Base-by-base conservation (phyloP, 495 filamentous ascomycete species). In the Lophiotrema nucula region DNA sequence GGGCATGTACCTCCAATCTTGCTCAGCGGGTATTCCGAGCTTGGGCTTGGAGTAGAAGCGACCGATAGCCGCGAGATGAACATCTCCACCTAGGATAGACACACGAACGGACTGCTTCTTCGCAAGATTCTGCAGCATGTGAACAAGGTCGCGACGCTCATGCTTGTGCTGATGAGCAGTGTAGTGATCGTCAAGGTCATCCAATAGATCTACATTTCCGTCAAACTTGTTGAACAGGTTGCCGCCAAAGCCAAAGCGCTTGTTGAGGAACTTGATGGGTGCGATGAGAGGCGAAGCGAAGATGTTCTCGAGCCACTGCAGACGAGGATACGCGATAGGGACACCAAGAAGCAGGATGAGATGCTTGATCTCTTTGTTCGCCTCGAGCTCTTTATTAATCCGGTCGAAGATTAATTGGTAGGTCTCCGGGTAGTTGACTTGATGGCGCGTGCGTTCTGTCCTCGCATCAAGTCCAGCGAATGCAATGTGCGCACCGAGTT, bases 161-260 rank as follows among this genome's bases (percentile, higher is more conserved):
- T 81, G 79, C 70, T 96, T 97, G 77, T 97, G 92, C 52, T 89
- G 89, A 26, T 84, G 83, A 12, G 92, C 90, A 24, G 90, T 95
- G 74, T 96, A 96, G 69, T 97, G 92, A 69, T 96, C 92, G 67
- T 96, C 92, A 16, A 97, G 77, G 65, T 97, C 92, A 67, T 97
- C 92, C 6, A 96, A 76, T 23, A 96, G 77, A 77, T 97, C 92
- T 12, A 95, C 84, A 60, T 83, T 82, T 23, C 92, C 92, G 70
- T 96, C 92, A 54, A 96, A 97, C 46, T 86, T 81, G 71, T 97
- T 96, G 81, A 97, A 96, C 18, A 96, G 75, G 58, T 83, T 82
- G 24, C 89, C 89, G 4, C 86, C 89, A 45, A 95, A 70, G 46
- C 92, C 92, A 64, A 97, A 92, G 46, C 91, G 84, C 72, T 92